Evolutionary conservation across 2,329 filamentous ascomycete genomes (phyloP).

Genomic region (Fusarium drepaniforme): DNA sequence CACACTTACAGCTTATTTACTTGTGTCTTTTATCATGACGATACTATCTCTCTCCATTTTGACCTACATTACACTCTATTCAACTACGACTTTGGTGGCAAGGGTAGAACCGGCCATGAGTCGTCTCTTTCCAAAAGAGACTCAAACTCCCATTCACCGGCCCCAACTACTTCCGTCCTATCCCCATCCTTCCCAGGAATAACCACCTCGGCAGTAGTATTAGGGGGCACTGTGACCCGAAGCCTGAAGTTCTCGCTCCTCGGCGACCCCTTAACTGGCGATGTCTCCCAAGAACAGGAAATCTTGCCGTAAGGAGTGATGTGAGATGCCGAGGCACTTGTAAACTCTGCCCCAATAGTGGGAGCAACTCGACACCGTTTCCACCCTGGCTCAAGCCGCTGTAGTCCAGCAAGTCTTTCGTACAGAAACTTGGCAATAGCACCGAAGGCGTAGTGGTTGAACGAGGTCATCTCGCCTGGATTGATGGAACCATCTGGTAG

Average conservation of each 20-base stretch:
- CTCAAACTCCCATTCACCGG: conserved; percentile 10
- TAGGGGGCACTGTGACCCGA: not conserved
- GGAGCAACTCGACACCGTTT: conserved; percentile 9
- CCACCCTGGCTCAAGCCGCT: conserved; percentile 33
- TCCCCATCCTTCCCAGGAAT: not conserved
- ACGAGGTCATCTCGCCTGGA: conserved; percentile 55
- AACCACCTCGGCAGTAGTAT: not conserved
- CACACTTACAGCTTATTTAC: too few species aligned
- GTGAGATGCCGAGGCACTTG: conserved; percentile 10
- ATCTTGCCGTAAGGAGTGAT: conserved; percentile 13
- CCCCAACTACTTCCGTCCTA: not conserved
- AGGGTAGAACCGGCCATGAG: conserved; percentile 8
- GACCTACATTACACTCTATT: too few species aligned
- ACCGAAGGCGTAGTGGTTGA: conserved; percentile 57
- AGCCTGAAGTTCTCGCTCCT: not conserved
- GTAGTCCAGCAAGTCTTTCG: conserved; percentile 32
- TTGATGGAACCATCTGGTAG: conserved; percentile 53
- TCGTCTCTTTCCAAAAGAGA: not conserved
- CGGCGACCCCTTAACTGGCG: not conserved
- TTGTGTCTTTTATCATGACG: too few species aligned
- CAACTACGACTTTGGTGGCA: not conserved
- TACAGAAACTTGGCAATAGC: conserved; percentile 54
- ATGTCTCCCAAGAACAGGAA: not conserved
- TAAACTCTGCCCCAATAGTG: conserved; percentile 6
- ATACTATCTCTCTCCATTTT: too few species aligned